A percentile compares a stretch with the other conserved stretches of the same genome.
Conservation (phyloP, 495 filamentous ascomycete genomes). For the Neurospora tetrasperma region DNA sequence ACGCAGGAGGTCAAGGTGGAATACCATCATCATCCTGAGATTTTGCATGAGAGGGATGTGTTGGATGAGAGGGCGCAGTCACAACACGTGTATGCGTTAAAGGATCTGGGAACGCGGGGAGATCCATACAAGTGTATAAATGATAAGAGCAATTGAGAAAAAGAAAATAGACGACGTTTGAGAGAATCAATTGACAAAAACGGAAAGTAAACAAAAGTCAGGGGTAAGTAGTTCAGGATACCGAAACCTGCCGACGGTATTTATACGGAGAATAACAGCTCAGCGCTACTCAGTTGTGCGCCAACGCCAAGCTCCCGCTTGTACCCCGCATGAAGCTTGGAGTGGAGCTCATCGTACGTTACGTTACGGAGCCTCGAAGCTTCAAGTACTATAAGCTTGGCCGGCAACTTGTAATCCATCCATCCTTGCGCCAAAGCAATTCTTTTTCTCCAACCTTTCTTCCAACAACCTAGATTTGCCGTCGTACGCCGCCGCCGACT, state of each 20-base stretch:
- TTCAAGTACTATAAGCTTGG: background rate
- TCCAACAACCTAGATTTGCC: background rate
- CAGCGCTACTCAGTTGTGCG: background rate
- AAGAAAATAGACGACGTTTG: background rate
- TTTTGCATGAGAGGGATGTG: background rate
- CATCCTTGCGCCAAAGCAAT: background rate
- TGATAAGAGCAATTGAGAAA: background rate
- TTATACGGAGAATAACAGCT: background rate
- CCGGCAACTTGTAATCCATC: background rate
- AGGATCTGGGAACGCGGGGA: background rate
- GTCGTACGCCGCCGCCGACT: background rate
- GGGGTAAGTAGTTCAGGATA: background rate
- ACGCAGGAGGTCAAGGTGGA: background rate
- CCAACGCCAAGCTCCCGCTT: background rate
- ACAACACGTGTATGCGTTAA: background rate
- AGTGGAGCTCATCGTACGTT: background rate
- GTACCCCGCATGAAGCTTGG: background rate
- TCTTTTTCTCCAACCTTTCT: background rate
- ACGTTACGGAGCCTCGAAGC: background rate
- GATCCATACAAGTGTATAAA: background rate
- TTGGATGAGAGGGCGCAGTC: background rate
- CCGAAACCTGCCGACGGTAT: background rate
- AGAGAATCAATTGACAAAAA: background rate
- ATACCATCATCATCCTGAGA: background rate
- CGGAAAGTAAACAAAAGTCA: background rate